Evolutionary conservation across 352 stramenopile species (phyloP), one percentile per base, ranked within the genome.

Genomic region (Phytopythium chamaehyphon): DNA sequence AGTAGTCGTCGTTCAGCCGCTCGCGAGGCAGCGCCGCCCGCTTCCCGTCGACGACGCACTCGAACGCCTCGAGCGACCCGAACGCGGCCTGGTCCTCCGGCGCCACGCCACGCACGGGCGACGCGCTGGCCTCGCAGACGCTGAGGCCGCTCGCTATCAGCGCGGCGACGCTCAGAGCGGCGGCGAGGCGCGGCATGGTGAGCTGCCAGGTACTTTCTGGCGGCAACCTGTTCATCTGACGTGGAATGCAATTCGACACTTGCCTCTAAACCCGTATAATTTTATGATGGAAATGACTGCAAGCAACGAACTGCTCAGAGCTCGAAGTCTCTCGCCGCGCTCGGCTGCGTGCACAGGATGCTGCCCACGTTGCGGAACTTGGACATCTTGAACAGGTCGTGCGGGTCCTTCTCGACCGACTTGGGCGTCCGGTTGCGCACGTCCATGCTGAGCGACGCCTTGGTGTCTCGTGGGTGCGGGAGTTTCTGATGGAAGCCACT

Each of bases 1-100:
- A 98, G 57, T 92, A 98, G 37, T 95, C 86, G 62, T 98, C 93
- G 71, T 98, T 97, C 22, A 98, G 65, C 15, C 61, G 66, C 3
- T 53, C 55, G 15, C 60, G 44, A 7, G 65, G 54, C 28, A 96
- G 57, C 31, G 51, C 55, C 28, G 54, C 54, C 14, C 24, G 14
- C 22, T 62, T 56, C 11, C 75, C 77, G 21, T 22, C 49, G 33
- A 84, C 55, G 1, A 57, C 18, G 51, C 78, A 88, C 12, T 51
- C 48, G 31, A 84, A 64, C 1, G 35, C 51, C 10, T 57, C 31
- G 51, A 84, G 63, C 1, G 35, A 47, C 10, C 55, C 31, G 51
- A 54, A 83, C 19, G 51, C 58, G 9, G 8, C 2, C 26, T 75
- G 71, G 5, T 81, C 59, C 0, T 55, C 56, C 3, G 63, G 72